Conservation (phyloP, 495 filamentous ascomycete genomes). For the Hyaloscypha variabilis region DNA sequence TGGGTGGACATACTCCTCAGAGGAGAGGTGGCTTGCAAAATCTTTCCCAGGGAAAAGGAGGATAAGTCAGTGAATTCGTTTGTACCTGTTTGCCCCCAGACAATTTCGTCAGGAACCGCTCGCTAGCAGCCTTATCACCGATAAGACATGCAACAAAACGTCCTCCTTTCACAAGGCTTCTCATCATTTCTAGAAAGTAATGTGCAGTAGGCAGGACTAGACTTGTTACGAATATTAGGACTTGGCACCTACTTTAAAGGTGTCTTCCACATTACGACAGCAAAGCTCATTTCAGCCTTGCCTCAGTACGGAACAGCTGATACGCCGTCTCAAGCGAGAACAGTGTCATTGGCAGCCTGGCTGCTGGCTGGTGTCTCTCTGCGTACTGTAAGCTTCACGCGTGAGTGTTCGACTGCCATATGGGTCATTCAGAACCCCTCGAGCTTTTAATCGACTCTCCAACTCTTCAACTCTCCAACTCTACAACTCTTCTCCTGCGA, state of each 20-base stretch:
- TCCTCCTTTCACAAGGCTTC: neutral
- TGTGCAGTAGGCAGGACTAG: too few relatives aligned
- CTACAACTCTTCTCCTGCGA: neutral
- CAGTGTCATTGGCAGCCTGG: neutral
- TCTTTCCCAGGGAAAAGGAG: neutral
- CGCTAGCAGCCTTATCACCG: neutral
- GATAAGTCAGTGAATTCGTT: neutral
- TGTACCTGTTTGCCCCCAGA: neutral
- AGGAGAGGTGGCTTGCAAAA: neutral
- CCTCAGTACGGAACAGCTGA: neutral
- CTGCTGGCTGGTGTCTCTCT: neutral
- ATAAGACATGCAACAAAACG: neutral
- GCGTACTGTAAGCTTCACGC: neutral
- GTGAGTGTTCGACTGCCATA: neutral
- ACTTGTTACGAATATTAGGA: too few relatives aligned
- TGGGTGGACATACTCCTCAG: neutral
- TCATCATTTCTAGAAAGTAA: too few relatives aligned
- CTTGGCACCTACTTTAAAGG: too few relatives aligned
- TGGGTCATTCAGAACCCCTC: neutral
- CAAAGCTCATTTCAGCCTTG: neutral
- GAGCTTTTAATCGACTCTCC: neutral
- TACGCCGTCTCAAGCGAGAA: neutral
- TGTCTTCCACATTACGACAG: too few relatives aligned
- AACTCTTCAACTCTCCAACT: neutral
- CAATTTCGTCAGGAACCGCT: neutral